Base-by-base conservation (phyloP, 345 rosid species). In the Litchi chinensis region DNA sequence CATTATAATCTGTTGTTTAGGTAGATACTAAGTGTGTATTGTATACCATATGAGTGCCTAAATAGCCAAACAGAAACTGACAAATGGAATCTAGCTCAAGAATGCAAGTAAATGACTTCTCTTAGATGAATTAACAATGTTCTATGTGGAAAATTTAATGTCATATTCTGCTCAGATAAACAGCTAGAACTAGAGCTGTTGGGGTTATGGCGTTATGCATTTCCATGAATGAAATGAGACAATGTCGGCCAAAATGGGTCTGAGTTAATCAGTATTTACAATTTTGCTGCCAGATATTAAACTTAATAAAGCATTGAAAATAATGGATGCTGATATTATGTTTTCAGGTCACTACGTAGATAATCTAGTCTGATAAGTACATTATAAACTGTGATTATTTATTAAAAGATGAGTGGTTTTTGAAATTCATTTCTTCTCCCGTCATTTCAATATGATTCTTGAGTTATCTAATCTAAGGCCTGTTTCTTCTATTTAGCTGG, bases 401-500 rank as follows among this genome's bases (percentile, higher is more conserved):
- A 26, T 44, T 75, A 26, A 43, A 21, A 26, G 9, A 13, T 8
- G 40, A 32, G 2, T 40, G n/a, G 37, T 65, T 1, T 19, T 44
- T 44, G 8, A 8, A 12, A 37, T 24, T 50, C 66, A 62, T 48
- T 50, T 26, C 43, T 10, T 74, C 19, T 21, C 72, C 8, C 9
- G 6, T 46, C 44, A 48, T 24, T n/a, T 56, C 15, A 28, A 56
- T 74, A 11, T 26, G 21, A 57, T 72, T 69, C 21, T 56, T 48
- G 19, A 5, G 19, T 56, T 73, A 13, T 66, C 79, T 78, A 68
- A 79, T 66, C 22, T 15, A 65, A 74, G 52, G 74, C 16, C 43
- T 64, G 64, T 69, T 64, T 72, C 60, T 77, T 68, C 37, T 74
- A 79, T 80, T 62, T 84, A 93, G 96, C 80, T 84, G 10, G 90